These are phyloP conservation scores for Epichloe elymi DNA, from an alignment of 2,329 filamentous ascomycete genomes.

Conservation along the genomic window DNA sequence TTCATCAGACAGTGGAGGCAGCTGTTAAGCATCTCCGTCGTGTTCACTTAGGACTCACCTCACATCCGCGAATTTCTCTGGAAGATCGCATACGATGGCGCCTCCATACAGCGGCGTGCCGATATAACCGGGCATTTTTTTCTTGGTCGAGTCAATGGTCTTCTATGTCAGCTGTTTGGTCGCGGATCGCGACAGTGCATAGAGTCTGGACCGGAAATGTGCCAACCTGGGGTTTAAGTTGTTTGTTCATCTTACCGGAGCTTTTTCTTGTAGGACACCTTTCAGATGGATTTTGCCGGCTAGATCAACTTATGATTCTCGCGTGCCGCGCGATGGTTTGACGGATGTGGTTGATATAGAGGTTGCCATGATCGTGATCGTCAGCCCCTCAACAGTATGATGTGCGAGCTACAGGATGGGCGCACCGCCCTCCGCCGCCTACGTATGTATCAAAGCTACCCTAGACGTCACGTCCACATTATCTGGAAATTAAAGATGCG, in stretches of 20 bases:
- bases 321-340: too few relatives aligned
- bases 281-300: too few relatives aligned
- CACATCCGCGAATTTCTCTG: constrained; percentile 55
- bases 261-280: too few relatives aligned
- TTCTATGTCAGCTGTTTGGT: background rate
- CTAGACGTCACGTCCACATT: too few relatives aligned
- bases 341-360: too few relatives aligned
- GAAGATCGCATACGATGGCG: constrained; percentile 56
- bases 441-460: too few relatives aligned
- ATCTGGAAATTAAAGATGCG: too few relatives aligned
- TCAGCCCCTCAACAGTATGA: too few relatives aligned
- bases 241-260: background rate
- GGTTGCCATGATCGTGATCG: too few relatives aligned
- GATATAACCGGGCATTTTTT: constrained; percentile 38
- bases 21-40: constrained; percentile 11
- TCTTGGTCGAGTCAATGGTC: background rate
- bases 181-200: background rate
- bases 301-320: too few relatives aligned
- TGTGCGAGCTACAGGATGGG: too few relatives aligned
- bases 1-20: background rate
- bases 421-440: too few relatives aligned
- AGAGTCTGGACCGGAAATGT: background rate
- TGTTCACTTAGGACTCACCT: constrained; percentile 34
- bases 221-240: background rate
- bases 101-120: constrained; percentile 56